Conservation (phyloP, 139 green algal species). For the Eudorina sp. region DNA sequence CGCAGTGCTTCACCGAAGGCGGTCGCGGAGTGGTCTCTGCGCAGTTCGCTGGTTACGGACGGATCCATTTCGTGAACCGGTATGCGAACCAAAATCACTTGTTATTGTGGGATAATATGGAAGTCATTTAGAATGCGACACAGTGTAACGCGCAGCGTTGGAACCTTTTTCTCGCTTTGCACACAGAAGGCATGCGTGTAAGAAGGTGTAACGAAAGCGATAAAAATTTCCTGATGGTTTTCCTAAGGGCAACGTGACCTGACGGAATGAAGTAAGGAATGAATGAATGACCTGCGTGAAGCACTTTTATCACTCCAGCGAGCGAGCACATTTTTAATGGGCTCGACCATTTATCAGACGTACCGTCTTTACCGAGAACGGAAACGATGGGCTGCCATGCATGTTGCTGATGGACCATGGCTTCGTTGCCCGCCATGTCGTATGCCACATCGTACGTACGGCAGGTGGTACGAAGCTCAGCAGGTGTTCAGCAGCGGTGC, state of each 20-base stretch:
- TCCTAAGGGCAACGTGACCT: too few relatives aligned
- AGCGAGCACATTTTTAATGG: too few relatives aligned
- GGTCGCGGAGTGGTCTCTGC: background rate
- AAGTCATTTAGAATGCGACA: background rate
- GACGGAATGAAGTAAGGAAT: too few relatives aligned
- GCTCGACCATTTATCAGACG: too few relatives aligned
- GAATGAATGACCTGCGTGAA: background rate
- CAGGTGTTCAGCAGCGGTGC: constrained; percentile 3
- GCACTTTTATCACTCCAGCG: background rate
- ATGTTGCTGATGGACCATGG: background rate
- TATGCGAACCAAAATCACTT: background rate
- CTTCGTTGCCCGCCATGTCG: background rate
- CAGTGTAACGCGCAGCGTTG: background rate
- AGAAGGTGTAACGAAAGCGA: background rate
- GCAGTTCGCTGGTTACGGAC: background rate
- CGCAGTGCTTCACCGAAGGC: background rate
- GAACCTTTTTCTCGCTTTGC: too few relatives aligned
- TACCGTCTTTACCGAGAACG: too few relatives aligned
- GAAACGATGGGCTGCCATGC: too few relatives aligned
- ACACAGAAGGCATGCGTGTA: too few relatives aligned
- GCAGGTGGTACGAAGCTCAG: constrained; percentile 23
- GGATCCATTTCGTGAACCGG: constrained; percentile 3
- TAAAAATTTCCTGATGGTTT: too few relatives aligned
- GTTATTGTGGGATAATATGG: background rate
- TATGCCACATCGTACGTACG: background rate